These are phyloP conservation scores for Aspergillus olivimuriae DNA, from an alignment of 495 filamentous ascomycete genomes.

Conservation along the genomic window DNA sequence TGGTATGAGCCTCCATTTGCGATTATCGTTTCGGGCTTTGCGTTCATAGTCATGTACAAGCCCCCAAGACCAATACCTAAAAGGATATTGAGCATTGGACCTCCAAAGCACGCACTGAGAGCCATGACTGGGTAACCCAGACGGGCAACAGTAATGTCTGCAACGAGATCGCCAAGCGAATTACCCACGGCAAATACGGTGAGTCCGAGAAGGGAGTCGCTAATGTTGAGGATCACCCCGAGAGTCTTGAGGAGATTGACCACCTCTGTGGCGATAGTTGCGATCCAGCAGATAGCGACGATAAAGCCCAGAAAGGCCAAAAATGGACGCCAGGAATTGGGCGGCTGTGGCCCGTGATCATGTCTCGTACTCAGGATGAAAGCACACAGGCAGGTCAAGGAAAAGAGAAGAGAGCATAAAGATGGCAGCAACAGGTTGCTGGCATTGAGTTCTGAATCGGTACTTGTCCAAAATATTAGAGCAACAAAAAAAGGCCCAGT, in stretches of 20 bases:
- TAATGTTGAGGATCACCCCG: slow-evolving; percentile 87
- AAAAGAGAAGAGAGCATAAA: slow-evolving; percentile 64
- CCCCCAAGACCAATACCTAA: slow-evolving; percentile 88
- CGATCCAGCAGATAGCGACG: slow-evolving; percentile 92
- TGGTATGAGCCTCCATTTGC: slow-evolving; percentile 52
- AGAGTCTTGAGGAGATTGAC: slow-evolving; percentile 92
- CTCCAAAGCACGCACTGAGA: slow-evolving; percentile 87
- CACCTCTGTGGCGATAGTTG: slow-evolving; percentile 91
- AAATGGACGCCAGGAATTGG: slow-evolving; percentile 60
- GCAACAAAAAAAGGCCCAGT: slow-evolving; percentile 81
- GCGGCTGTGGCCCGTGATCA: slow-evolving; percentile 38
- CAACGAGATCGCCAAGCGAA: slow-evolving; percentile 88
- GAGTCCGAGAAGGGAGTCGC: slow-evolving; percentile 90
- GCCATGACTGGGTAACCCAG: slow-evolving; percentile 98
- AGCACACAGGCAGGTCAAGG: slow-evolving; percentile 53
- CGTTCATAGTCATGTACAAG: slow-evolving; percentile 68
- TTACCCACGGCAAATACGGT: slow-evolving; percentile 98
- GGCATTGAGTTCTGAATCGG: slow-evolving; percentile 42
- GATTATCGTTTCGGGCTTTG: slow-evolving; percentile 12
- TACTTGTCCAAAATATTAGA: slow-evolving; percentile 69
- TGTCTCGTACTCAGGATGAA: slow-evolving; percentile 56
- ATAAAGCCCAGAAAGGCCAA: slow-evolving; percentile 88
- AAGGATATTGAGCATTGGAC: slow-evolving; percentile 95
- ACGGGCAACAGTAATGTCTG: slow-evolving; percentile 87
- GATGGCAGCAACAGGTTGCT: slow-evolving; percentile 54